A percentile compares a stretch with the other conserved stretches of the same genome.
phyloP scores from a whole-genome alignment of 2,329 filamentous ascomycete genomes.

The Beauveria sp. region DNA sequence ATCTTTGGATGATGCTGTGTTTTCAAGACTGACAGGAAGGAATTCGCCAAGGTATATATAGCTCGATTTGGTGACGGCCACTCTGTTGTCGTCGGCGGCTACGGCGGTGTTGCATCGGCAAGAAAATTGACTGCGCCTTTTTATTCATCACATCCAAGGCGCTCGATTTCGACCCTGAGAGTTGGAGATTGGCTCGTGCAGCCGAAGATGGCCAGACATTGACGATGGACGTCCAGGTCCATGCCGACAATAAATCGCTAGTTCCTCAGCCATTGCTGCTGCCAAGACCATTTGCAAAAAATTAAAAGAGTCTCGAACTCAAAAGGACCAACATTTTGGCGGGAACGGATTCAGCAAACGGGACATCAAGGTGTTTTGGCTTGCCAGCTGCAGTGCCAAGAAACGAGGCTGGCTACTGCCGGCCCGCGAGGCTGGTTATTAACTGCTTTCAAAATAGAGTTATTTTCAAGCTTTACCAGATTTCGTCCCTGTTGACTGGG shows the following conservation, averaged over 20 bases:
- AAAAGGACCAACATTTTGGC: not conserved
- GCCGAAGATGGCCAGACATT: not conserved
- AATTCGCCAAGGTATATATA: too few species aligned
- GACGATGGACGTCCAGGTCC: not conserved
- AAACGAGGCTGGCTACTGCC: not conserved
- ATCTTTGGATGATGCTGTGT: not conserved
- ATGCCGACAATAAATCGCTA: not conserved
- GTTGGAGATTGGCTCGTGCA: not conserved
- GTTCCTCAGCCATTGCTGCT: not conserved
- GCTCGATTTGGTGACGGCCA: too few species aligned
- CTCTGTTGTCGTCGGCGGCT: too few species aligned
- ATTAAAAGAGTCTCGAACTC: not conserved
- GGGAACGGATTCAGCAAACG: not conserved
- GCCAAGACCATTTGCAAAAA: not conserved
- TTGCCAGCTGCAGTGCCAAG: conserved; percentile 6
- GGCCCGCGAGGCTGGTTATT: not conserved
- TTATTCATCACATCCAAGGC: not conserved
- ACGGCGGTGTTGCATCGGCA: too few species aligned
- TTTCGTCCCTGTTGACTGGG: too few species aligned
- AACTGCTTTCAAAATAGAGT: not conserved
- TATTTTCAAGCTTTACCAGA: not conserved
- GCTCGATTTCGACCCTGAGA: not conserved
- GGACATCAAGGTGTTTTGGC: conserved; percentile 11
- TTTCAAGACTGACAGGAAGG: not conserved
- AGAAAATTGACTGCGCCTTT: too few species aligned